phyloP scores from a whole-genome alignment of 176 grass and related monocot genomes.

The Aechmea fasciata region DNA sequence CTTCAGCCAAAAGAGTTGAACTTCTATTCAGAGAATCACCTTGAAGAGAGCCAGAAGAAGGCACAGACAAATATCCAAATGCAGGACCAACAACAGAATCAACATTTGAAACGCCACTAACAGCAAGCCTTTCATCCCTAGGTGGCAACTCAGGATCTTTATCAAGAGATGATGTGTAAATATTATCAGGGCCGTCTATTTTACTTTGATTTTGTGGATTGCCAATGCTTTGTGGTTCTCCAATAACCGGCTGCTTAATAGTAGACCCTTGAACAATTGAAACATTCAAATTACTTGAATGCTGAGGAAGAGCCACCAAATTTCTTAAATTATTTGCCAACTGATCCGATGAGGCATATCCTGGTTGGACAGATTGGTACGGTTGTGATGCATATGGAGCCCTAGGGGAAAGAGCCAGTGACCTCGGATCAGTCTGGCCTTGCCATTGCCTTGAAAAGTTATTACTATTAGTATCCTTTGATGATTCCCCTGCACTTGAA shows the following conservation, averaged over 20 bases:
- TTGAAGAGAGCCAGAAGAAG: constrained; percentile 2
- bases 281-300: constrained; percentile 21
- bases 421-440: background rate
- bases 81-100: constrained; percentile 12
- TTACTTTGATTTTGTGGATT: background rate
- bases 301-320: constrained; percentile 24
- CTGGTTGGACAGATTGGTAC: constrained; percentile 15
- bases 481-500: background rate
- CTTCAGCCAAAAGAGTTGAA: constrained; percentile 42
- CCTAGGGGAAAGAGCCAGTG: constrained; percentile 18
- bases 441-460: background rate
- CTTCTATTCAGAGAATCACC: constrained; percentile 35
- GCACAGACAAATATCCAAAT: constrained; percentile 7
- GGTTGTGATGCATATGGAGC: constrained; percentile 26
- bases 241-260: constrained; percentile 4
- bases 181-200: background rate
- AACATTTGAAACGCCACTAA: constrained; percentile 30
- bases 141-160: constrained; percentile 1
- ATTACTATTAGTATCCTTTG: background rate
- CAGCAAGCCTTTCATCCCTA: background rate
- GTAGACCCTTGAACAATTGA: constrained; percentile 25
- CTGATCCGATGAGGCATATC: constrained; percentile 27
- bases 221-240: constrained; percentile 3
- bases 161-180: background rate
- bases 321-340: constrained; percentile 26